Conservation (phyloP, 306 rosid genomes). For the Vachellia collinsii region DNA sequence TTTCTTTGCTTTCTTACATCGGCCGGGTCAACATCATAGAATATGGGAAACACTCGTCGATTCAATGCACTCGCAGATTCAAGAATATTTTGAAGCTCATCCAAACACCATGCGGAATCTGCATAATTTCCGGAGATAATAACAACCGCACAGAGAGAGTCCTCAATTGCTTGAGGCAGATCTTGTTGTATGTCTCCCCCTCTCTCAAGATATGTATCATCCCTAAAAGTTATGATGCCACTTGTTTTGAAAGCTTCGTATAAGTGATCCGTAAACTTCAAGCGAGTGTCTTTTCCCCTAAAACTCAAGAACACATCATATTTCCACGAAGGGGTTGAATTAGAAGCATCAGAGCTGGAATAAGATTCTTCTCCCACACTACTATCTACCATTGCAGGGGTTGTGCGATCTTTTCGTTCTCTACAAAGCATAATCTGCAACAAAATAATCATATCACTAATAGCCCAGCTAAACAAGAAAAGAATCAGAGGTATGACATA, state of each 20-base stretch:
- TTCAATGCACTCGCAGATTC: background rate
- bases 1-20: constrained; percentile 15
- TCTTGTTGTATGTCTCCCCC: background rate
- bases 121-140: background rate
- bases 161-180: background rate
- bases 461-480: too few species aligned
- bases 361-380: background rate
- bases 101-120: background rate
- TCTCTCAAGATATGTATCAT: background rate
- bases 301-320: background rate
- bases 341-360: background rate
- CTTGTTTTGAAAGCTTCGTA: background rate
- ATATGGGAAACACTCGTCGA: background rate
- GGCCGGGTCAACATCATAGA: background rate
- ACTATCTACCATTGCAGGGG: background rate
- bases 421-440: too few species aligned
- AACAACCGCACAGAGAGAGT: background rate
- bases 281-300: background rate
- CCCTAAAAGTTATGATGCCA: background rate
- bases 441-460: too few species aligned
- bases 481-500: background rate
- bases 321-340: background rate
- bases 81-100: background rate
- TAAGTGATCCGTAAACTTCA: background rate
- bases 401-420: accelerated